A percentile compares a stretch with the other conserved stretches of the same genome.
These are phyloP conservation scores for Yueomyces sp. DNA, from an alignment of 805 yeast species.

Conservation along the genomic window DNA sequence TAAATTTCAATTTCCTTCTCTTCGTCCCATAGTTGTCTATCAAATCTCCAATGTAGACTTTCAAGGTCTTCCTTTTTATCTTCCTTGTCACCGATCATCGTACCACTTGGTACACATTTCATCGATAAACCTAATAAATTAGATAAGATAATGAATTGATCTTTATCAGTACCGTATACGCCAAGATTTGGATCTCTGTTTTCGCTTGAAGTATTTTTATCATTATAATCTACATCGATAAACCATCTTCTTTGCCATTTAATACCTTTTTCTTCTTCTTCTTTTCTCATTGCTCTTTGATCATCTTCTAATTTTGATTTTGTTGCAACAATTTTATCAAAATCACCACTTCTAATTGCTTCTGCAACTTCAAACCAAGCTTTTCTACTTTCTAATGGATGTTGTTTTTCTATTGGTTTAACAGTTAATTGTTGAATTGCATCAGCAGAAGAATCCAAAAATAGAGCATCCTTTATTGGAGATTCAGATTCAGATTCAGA, in stretches of 20 bases:
- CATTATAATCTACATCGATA: constrained; percentile 31
- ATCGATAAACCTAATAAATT: constrained; percentile 43
- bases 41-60: constrained; percentile 58
- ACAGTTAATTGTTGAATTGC: constrained; percentile 48
- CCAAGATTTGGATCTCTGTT: background rate
- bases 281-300: constrained; percentile 71
- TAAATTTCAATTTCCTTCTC: constrained; percentile 39
- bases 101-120: constrained; percentile 57
- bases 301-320: constrained; percentile 70
- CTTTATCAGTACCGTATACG: constrained; percentile 12
- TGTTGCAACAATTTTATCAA: constrained; percentile 57
- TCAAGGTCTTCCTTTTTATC: constrained; percentile 32
- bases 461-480: constrained; percentile 12
- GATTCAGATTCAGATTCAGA: constrained; percentile 10
- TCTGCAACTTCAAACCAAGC: constrained; percentile 88
- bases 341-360: constrained; percentile 68
- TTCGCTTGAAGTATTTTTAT: constrained; percentile 3
- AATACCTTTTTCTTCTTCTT: constrained; percentile 50
- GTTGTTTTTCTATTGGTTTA: constrained; percentile 73
- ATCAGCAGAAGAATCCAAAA: constrained; percentile 46
- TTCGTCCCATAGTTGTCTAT: constrained; percentile 36
- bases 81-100: constrained; percentile 39
- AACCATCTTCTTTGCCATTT: constrained; percentile 83
- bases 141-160: constrained; percentile 30
- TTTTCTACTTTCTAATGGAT: constrained; percentile 66